phyloP scores from a whole-genome alignment of 1,139 yeast species.

The Citeromyces siamensis region DNA sequence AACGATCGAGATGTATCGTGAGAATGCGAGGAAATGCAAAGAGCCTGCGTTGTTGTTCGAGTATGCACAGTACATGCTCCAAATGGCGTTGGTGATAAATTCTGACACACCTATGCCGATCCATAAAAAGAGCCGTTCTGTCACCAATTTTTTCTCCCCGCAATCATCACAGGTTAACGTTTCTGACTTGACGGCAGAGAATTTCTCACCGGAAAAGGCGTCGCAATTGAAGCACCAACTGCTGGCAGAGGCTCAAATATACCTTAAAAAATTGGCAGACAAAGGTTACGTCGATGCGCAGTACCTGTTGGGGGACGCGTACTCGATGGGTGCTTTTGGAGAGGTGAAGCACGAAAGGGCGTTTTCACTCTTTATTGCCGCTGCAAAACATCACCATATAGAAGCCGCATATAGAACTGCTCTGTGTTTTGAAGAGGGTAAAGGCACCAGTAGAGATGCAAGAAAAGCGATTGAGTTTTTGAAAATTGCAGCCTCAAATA shows the following conservation, averaged over 20 bases:
- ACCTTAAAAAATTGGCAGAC: conserved; percentile 62
- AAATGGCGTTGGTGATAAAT: conserved; percentile 61
- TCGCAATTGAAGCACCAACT: conserved; percentile 30
- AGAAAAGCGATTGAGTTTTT: conserved; percentile 76
- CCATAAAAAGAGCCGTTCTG: conserved; percentile 4
- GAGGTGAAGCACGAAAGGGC: conserved; percentile 76
- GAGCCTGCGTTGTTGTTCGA: conserved; percentile 83
- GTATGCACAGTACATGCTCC: conserved; percentile 84
- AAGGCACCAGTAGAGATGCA: conserved; percentile 86
- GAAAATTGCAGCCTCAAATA: conserved; percentile 79
- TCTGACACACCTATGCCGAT: background rate
- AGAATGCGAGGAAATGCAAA: conserved; percentile 73
- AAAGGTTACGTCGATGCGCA: conserved; percentile 87
- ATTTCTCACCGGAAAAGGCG: conserved; percentile 7
- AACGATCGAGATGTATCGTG: conserved; percentile 78
- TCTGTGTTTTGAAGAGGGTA: conserved; percentile 83
- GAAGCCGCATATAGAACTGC: conserved; percentile 91
- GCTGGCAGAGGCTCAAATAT: conserved; percentile 64
- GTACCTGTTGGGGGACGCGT: conserved; percentile 79
- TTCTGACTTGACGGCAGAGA: conserved; percentile 11
- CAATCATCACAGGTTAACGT: conserved; percentile 6
- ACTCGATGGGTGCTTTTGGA: conserved; percentile 77
- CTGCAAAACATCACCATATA: conserved; percentile 87
- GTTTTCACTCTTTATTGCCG: conserved; percentile 64
- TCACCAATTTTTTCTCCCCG: conserved; percentile 3